A percentile compares a stretch with the other conserved stretches of the same genome.
phyloP scores from a whole-genome alignment of 2,329 filamentous ascomycete species.

The Scedosporium minutisporum region DNA sequence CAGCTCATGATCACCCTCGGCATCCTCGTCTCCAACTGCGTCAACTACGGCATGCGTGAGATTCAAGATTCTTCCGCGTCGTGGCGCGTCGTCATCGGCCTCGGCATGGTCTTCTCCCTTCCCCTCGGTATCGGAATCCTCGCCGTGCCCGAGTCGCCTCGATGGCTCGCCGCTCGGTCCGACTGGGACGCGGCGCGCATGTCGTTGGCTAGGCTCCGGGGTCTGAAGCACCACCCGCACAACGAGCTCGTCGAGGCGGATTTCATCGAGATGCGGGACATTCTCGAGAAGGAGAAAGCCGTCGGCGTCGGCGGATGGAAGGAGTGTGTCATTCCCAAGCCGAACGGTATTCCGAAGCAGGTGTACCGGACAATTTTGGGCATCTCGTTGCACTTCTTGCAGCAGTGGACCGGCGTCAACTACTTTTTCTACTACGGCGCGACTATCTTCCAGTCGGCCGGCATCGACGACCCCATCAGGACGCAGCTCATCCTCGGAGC shows the following conservation, averaged over 20 bases:
- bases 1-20: conserved; percentile 67
- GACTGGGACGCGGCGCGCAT: conserved; percentile 37
- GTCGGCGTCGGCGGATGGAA: conserved; percentile 41
- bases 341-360: conserved; percentile 41
- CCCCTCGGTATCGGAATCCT: conserved; percentile 44
- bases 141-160: conserved; percentile 45
- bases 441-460: conserved; percentile 57
- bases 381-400: conserved; percentile 22
- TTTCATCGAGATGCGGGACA: conserved; percentile 39
- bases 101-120: conserved; percentile 43
- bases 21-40: conserved; percentile 47
- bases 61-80: conserved; percentile 32
- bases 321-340: conserved; percentile 51
- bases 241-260: conserved; percentile 39
- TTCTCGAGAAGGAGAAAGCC: conserved; percentile 32
- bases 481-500: conserved; percentile 59
- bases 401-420: conserved; percentile 53
- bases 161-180: conserved; percentile 41
- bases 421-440: conserved; percentile 59
- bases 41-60: conserved; percentile 41
- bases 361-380: conserved; percentile 56
- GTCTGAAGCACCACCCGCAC: conserved; percentile 35
- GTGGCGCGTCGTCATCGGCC: conserved; percentile 54
- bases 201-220: conserved; percentile 44
- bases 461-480: conserved; percentile 54